Conservation (phyloP, 2,329 filamentous ascomycete genomes). For the Penicillium frequentans region DNA sequence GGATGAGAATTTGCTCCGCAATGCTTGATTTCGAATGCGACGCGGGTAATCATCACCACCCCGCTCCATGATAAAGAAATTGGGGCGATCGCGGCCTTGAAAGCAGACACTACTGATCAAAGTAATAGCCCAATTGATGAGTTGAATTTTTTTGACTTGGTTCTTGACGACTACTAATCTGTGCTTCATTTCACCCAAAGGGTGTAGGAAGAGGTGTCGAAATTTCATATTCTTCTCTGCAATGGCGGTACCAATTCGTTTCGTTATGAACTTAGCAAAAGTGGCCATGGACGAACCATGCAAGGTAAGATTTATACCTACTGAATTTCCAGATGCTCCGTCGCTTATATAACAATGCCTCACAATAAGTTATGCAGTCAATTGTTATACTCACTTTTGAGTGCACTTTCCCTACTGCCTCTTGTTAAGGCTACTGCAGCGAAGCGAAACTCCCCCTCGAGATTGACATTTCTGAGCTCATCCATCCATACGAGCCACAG, state of each 20-base stretch:
- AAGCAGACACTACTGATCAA: constrained; percentile 24
- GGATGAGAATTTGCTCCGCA: constrained; percentile 46
- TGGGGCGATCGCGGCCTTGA: constrained; percentile 5
- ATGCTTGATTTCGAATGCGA: constrained; percentile 40
- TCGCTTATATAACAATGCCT: not conserved
- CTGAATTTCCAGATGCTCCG: not conserved
- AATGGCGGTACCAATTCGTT: constrained; percentile 15
- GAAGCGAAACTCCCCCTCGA: not conserved
- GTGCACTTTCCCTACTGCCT: constrained; percentile 12
- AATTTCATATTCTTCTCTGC: constrained; percentile 17
- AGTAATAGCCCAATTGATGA: constrained; percentile 35
- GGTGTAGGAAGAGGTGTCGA: constrained; percentile 10
- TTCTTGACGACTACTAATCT: constrained; percentile 38
- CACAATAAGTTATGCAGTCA: not conserved
- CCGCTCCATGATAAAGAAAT: constrained; percentile 32
- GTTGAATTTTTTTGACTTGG: constrained; percentile 51
- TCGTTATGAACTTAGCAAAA: constrained; percentile 14
- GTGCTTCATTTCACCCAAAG: constrained; percentile 7
- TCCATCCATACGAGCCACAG: too few species aligned
- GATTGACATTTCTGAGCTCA: too few species aligned
- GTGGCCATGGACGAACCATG: constrained; percentile 18
- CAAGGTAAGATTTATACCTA: constrained; percentile 6
- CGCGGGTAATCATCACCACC: constrained; percentile 51
- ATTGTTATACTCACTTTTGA: constrained; percentile 20
- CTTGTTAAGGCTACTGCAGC: constrained; percentile 7